Conservation (phyloP, 78 protist species). For the Speleostelium caveatum region DNA sequence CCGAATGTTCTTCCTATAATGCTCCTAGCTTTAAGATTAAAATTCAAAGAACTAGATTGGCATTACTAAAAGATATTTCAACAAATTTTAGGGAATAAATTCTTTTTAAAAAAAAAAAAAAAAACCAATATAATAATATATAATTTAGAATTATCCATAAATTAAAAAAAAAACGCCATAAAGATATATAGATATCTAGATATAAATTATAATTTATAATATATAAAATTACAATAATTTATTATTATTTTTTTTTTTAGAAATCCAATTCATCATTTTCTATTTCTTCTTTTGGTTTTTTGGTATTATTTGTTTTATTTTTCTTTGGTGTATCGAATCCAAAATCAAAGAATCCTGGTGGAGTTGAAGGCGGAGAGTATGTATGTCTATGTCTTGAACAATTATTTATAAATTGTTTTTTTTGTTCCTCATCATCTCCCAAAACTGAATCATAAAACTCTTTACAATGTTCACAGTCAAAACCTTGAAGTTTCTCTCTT, state of each 20-base stretch:
- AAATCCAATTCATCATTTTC: no score
- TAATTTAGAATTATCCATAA: neutral
- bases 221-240: no score
- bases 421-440: conserved; percentile 37
- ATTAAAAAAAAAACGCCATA: no score
- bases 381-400: conserved; percentile 61
- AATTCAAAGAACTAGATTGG: conserved; percentile 71
- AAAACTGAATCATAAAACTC: conserved; percentile 69
- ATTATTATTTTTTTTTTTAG: no score
- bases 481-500: conserved; percentile 57
- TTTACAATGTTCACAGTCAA: conserved; percentile 73
- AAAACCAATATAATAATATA: neutral
- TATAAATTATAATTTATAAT: no score
- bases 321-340: conserved; percentile 19
- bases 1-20: conserved; percentile 68
- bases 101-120: no score
- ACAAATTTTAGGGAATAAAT: conserved; percentile 24
- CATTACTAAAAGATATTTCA: conserved; percentile 45
- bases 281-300: neutral
- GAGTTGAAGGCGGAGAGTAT: conserved; percentile 42
- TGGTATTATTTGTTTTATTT: neutral
- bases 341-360: conserved; percentile 72
- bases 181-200: no score
- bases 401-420: conserved; percentile 26
- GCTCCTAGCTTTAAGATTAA: conserved; percentile 78